These are phyloP conservation scores for Teratosphaeria epicoccoides DNA, from an alignment of 2,329 filamentous ascomycete species.

Conservation along the genomic window DNA sequence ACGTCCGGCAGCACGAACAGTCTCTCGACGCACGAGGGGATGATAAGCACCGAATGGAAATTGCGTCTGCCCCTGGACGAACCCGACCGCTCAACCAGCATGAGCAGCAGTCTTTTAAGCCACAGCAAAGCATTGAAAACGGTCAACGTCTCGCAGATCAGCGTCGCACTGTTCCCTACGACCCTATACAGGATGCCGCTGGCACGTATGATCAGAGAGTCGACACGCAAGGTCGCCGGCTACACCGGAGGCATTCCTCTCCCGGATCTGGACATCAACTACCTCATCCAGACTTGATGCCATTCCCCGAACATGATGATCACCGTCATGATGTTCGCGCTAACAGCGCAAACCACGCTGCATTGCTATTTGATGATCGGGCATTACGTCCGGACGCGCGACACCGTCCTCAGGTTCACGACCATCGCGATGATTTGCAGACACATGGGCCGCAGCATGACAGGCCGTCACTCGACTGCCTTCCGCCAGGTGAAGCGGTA, in stretches of 20 bases:
- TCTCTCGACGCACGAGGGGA: neutral
- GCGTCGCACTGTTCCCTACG: neutral
- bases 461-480: neutral
- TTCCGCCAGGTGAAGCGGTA: neutral
- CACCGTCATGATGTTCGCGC: neutral
- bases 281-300: neutral
- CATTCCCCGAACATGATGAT: neutral
- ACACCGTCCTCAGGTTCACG: neutral
- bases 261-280: neutral
- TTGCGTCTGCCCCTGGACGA: neutral
- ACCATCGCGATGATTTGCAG: neutral
- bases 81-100: neutral
- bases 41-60: neutral
- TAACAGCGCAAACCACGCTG: neutral
- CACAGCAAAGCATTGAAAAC: neutral
- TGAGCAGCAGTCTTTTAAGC: neutral
- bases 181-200: neutral
- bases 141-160: neutral
- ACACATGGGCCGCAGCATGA: neutral
- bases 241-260: neutral
- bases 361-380: neutral
- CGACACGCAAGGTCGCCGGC: neutral
- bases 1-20: no score
- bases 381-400: neutral
- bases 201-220: neutral